Evolutionary conservation across 306 rosid species (phyloP).

Genomic region (Vigna angularis): DNA sequence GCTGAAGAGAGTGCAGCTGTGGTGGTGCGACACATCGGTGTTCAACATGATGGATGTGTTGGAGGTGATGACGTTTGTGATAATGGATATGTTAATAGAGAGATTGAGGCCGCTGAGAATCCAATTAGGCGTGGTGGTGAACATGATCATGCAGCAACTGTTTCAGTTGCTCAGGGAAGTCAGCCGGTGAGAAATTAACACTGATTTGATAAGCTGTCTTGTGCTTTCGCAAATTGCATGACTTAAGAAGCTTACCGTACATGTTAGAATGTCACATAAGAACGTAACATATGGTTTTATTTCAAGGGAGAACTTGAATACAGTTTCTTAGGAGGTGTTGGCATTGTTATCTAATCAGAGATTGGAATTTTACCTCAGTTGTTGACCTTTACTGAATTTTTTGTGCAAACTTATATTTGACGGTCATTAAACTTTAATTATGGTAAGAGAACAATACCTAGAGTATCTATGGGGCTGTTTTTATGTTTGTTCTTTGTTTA

Average conservation of each 20-base stretch:
- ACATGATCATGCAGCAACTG: constrained; percentile 35
- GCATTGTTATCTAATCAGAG: neutral
- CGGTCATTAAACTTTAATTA: neutral
- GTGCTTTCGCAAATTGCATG: constrained; percentile 2
- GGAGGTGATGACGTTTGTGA: constrained; percentile 38
- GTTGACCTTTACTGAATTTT: neutral
- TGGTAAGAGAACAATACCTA: neutral
- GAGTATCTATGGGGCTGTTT: neutral
- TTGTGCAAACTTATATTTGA: neutral
- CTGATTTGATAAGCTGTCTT: constrained; percentile 21
- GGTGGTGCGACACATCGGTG: constrained; percentile 60
- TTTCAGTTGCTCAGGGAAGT: constrained; percentile 45
- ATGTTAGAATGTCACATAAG: neutral
- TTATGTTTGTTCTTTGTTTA: neutral
- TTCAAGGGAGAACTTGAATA: neutral
- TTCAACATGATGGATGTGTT: constrained; percentile 56
- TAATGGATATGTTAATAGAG: constrained; percentile 46
- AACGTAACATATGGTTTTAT: neutral
- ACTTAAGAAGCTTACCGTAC: neutral
- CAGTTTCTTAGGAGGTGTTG: neutral
- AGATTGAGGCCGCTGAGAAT: constrained; percentile 25
- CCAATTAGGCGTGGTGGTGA: constrained; percentile 38
- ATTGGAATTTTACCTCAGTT: neutral
- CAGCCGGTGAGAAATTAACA: constrained; percentile 48
- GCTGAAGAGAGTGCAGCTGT: constrained; percentile 60